A percentile compares a stretch with the other conserved stretches of the same genome.
phyloP scores from a whole-genome alignment of 148 eudicot genomes.

The Arctostaphylos glauca region DNA sequence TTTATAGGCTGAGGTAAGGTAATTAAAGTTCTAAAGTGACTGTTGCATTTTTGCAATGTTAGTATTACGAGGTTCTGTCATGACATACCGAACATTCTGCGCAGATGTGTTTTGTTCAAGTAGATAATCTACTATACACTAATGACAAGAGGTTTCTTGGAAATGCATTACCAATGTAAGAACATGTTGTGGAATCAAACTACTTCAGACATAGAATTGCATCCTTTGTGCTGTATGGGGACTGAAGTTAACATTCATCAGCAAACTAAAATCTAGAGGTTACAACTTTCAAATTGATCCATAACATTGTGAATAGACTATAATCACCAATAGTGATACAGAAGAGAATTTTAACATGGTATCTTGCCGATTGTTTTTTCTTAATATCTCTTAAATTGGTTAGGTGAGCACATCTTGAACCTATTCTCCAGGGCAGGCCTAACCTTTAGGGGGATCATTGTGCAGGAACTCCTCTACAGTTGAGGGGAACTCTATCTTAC shows the following conservation, averaged over 20 bases:
- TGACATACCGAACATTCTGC: background rate
- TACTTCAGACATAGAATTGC: background rate
- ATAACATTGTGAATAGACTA: background rate
- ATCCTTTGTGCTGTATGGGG: background rate
- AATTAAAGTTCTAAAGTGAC: background rate
- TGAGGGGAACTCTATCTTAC: conserved; percentile 59
- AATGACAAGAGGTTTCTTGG: background rate
- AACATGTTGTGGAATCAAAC: background rate
- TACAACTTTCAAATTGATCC: background rate
- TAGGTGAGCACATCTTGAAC: background rate
- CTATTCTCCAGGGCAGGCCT: conserved; percentile 4
- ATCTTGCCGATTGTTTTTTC: background rate
- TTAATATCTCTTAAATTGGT: background rate
- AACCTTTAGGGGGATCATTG: conserved; percentile 52
- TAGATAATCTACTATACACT: background rate
- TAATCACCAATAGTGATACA: background rate
- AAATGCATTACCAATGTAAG: background rate
- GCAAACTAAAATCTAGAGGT: background rate
- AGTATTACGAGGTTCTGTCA: background rate
- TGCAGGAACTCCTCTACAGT: conserved; percentile 67
- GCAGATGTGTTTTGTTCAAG: background rate
- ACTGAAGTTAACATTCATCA: conserved; percentile 5
- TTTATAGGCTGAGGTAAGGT: background rate
- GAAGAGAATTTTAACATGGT: background rate
- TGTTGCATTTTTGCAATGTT: background rate